Evolutionary conservation across 1,284 basidiomycete genomes (phyloP), one percentile per base, ranked within the genome.

Genomic region (Ganoderma lingzhi): DNA sequence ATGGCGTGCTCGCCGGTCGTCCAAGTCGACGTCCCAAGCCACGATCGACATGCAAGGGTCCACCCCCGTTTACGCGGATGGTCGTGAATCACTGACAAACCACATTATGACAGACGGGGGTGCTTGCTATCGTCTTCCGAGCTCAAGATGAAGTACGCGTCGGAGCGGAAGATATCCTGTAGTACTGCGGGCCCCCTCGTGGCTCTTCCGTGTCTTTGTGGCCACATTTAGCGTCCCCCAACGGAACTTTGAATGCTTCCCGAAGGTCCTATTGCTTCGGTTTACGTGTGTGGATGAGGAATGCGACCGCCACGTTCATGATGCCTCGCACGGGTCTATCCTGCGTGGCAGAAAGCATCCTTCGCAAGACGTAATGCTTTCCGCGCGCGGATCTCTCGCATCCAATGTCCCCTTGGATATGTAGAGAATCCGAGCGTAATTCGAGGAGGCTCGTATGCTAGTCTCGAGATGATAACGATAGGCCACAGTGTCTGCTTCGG

Each of bases 241-340:
- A 39, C 15, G 23, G 37, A 60, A 37, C n/a, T 5, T 6, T 23
- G 19, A 6, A 39, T 28, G 39, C n/a, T 30, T 44, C 59, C 9
- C 17, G 19, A 39, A 15, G 19, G 3, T 19, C 39, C 15, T 42
- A 10, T 48, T 10, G 19, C 44, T 53, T 42, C 41, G 61, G 19
- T 12, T 67, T 67, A 67, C 66, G 66, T 67, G 66, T 28, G 32
- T 53, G 35, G 51, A 23, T 39, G 30, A 32, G 42, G 62, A 63
- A 59, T 15, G 66, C 61, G 61, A 56, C 53, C 44, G 19, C 55
- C 66, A 63, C 66, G 66, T 67, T 67, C 15, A 63, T 67, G 66
- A 67, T 67, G 66, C 39, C 42, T 32, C 51, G 12, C 37, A 32
- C 23, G 53, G 30, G 41, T 58, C 28, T 55, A 8, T 14, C 28